A percentile compares a stretch with the other conserved stretches of the same genome.
These are phyloP conservation scores for Collybia nuda DNA, from an alignment of 768 basidiomycete species.

Conservation along the genomic window DNA sequence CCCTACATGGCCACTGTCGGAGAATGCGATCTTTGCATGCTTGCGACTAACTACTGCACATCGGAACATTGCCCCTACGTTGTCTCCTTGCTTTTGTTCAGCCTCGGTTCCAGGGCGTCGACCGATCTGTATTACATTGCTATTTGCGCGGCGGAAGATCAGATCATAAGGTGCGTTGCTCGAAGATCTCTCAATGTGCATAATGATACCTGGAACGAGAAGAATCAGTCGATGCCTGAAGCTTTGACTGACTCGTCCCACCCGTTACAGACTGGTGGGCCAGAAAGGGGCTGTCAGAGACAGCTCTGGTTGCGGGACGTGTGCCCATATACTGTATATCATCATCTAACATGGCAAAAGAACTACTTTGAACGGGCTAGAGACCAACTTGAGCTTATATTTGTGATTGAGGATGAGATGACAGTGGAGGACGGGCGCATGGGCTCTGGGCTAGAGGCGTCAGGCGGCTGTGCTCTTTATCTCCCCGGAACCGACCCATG, in stretches of 20 bases:
- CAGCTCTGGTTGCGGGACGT: constrained; percentile 24
- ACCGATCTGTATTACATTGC: constrained; percentile 61
- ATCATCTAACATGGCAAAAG: constrained; percentile 44
- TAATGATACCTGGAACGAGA: constrained; percentile 46
- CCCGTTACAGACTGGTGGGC: constrained; percentile 37
- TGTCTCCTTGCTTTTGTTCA: constrained; percentile 34
- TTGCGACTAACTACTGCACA: constrained; percentile 79
- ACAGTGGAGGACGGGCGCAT: constrained; percentile 6
- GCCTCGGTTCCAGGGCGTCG: constrained; percentile 57
- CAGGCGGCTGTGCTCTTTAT: background rate
- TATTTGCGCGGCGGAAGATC: constrained; percentile 50
- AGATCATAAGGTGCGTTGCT: constrained; percentile 44
- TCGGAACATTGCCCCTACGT: constrained; percentile 59
- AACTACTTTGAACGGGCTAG: no score
- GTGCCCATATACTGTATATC: constrained; percentile 62
- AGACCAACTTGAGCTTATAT: background rate
- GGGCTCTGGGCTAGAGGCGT: constrained; percentile 11
- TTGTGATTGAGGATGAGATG: constrained; percentile 9
- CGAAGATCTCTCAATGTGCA: constrained; percentile 57
- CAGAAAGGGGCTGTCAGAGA: constrained; percentile 22
- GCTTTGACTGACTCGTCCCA: constrained; percentile 26
- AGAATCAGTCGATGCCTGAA: constrained; percentile 16
- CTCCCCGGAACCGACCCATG: background rate
- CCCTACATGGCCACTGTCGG: constrained; percentile 68
- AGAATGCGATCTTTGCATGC: constrained; percentile 77